Percentiles rank a stretch among this genome's conserved stretches.
phyloP scores from a whole-genome alignment of 2,329 filamentous ascomycete species.

The Neonectria punicea region DNA sequence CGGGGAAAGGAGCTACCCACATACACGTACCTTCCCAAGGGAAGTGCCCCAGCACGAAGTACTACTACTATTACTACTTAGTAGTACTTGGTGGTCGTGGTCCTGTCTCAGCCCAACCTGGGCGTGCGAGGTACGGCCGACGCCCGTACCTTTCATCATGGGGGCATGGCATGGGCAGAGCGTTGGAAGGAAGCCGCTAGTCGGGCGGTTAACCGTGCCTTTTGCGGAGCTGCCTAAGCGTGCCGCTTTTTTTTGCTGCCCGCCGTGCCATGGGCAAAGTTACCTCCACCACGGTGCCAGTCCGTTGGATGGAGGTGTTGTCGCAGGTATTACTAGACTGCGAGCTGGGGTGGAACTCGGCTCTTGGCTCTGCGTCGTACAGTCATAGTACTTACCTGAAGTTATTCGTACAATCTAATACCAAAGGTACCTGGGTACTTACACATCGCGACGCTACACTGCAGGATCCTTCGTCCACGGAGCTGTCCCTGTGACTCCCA shows the following conservation, averaged over 20 bases:
- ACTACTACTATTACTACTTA: too few species aligned
- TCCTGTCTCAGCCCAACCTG: constrained; percentile 3
- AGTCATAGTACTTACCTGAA: neutral
- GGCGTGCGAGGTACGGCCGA: neutral
- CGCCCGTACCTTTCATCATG: neutral
- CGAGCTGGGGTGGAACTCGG: constrained; percentile 32
- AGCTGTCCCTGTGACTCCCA: neutral
- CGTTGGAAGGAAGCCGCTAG: constrained; percentile 19
- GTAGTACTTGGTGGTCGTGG: neutral
- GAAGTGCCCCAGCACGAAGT: constrained; percentile 3
- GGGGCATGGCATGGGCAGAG: neutral
- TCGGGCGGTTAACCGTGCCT: constrained; percentile 33
- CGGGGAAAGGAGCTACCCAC: constrained; percentile 35
- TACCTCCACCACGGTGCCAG: constrained; percentile 16
- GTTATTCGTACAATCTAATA: neutral
- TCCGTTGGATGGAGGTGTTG: neutral
- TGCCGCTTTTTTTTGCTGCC: constrained; percentile 14
- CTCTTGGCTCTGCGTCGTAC: constrained; percentile 13
- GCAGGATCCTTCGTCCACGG: neutral
- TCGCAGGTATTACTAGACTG: neutral
- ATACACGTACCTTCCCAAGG: constrained; percentile 7
- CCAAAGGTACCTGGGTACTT: too few species aligned
- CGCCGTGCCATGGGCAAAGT: constrained; percentile 8
- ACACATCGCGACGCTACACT: neutral
- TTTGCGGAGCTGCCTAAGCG: constrained; percentile 32